phyloP scores from a whole-genome alignment of 2,329 filamentous ascomycete species.

The Pleomassaria siparia region DNA sequence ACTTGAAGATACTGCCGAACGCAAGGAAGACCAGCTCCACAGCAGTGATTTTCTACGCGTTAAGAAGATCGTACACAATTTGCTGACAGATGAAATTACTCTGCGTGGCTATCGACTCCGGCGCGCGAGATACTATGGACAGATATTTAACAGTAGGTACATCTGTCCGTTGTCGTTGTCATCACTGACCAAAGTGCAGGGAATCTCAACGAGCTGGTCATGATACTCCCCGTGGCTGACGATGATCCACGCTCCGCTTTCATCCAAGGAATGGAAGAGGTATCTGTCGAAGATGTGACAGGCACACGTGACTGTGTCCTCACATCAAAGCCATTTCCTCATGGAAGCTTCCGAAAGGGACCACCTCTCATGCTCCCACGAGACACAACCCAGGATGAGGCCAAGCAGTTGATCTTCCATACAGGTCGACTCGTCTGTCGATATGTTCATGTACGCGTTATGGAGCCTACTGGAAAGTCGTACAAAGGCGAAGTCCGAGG shows the following conservation, averaged over 20 bases:
- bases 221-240: conserved; percentile 14
- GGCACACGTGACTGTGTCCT: conserved; percentile 10
- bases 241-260: conserved; percentile 10
- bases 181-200: conserved; percentile 13
- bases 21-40: conserved; percentile 1
- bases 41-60: conserved; percentile 28
- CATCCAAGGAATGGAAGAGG: conserved; percentile 16
- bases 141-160: conserved; percentile 20
- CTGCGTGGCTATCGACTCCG: conserved; percentile 23
- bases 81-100: conserved; percentile 16
- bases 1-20: conserved; percentile 9
- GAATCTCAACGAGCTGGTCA: conserved; percentile 26
- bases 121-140: conserved; percentile 18
- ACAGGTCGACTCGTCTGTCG: conserved; percentile 16
- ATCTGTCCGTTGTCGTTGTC: background rate
- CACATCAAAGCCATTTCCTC: conserved; percentile 10
- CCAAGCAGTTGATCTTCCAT: conserved; percentile 11
- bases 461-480: conserved; percentile 9
- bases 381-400: background rate
- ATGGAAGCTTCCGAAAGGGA: conserved; percentile 5
- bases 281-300: conserved; percentile 12
- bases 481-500: conserved; percentile 16
- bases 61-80: conserved; percentile 17
- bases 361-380: background rate
- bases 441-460: conserved; percentile 9